Evolutionary conservation across 1,139 yeast species (phyloP).

Genomic region (Scheffersomyces parashehatae): DNA sequence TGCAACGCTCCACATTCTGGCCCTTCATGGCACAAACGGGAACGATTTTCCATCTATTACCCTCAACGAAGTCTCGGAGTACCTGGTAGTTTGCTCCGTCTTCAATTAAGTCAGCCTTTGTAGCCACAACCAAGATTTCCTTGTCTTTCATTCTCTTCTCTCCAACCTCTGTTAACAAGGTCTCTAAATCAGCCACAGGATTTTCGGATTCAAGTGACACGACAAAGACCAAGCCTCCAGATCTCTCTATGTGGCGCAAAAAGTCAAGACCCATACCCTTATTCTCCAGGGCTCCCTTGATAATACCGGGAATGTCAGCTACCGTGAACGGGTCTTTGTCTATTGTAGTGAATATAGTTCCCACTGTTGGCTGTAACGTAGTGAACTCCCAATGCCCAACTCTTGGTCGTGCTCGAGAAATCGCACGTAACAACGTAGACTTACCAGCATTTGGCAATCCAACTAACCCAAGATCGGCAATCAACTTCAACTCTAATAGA

Average conservation of each 20-base stretch:
- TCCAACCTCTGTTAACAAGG: slow-evolving; percentile 72
- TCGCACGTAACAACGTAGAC: slow-evolving; percentile 83
- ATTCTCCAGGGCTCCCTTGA: slow-evolving; percentile 80
- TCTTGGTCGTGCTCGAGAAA: slow-evolving; percentile 84
- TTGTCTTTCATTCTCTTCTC: slow-evolving; percentile 56
- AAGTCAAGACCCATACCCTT: slow-evolving; percentile 95
- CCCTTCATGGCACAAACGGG: slow-evolving; percentile 82
- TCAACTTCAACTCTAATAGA: slow-evolving; percentile 76
- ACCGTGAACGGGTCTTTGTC: slow-evolving; percentile 82
- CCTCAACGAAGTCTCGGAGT: slow-evolving; percentile 44
- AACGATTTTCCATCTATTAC: slow-evolving; percentile 61
- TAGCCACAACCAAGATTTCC: slow-evolving; percentile 74
- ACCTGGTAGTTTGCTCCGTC: slow-evolving; percentile 44
- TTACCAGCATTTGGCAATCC: slow-evolving; percentile 98
- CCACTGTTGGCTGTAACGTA: slow-evolving; percentile 87
- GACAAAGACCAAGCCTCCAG: slow-evolving; percentile 87
- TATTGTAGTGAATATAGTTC: slow-evolving; percentile 72
- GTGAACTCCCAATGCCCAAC: slow-evolving; percentile 98
- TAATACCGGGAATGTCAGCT: slow-evolving; percentile 96
- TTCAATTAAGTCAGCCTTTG: slow-evolving; percentile 79
- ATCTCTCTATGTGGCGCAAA: slow-evolving; percentile 86
- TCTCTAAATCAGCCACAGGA: slow-evolving; percentile 64
- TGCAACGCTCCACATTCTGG: slow-evolving; percentile 71
- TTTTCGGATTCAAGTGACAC: slow-evolving; percentile 65
- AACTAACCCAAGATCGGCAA: slow-evolving; percentile 91